Conservation (phyloP, 2,329 filamentous ascomycete species). For the Eurotiales sp. region DNA sequence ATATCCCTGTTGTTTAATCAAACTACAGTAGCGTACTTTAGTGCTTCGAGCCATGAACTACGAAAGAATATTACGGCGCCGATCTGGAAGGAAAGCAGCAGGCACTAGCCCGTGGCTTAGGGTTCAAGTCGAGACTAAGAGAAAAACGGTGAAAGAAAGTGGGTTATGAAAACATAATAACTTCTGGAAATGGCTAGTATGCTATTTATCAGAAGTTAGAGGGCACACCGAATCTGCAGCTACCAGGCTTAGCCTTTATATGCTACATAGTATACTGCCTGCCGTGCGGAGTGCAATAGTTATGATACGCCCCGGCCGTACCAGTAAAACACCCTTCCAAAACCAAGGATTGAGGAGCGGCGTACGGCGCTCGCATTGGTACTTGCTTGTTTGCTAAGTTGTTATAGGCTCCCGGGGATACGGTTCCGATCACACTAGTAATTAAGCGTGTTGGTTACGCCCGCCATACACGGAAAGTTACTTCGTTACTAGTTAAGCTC, state of each 20-base stretch:
- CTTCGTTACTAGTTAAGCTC: background rate
- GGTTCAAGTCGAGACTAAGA: background rate
- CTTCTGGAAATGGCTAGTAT: no score
- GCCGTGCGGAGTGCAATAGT: no score
- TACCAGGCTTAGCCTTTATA: no score
- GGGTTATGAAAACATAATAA: no score
- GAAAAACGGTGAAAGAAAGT: slow-evolving; percentile 4
- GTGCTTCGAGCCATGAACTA: background rate
- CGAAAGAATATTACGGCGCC: background rate
- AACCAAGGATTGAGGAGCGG: background rate
- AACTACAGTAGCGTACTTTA: no score
- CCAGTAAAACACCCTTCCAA: no score
- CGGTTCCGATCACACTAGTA: slow-evolving; percentile 12
- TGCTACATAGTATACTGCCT: no score
- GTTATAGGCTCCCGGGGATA: slow-evolving; percentile 11
- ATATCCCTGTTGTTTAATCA: background rate
- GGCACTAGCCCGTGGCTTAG: no score
- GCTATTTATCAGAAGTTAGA: no score
- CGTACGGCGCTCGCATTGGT: background rate
- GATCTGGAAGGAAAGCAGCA: slow-evolving; percentile 1
- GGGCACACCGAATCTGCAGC: no score
- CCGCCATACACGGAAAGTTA: background rate
- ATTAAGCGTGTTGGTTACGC: background rate
- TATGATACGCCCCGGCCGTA: no score
- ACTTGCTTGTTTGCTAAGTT: background rate